These are phyloP conservation scores for Mycothermus thermophilus DNA, from an alignment of 495 filamentous ascomycete genomes.

Conservation along the genomic window DNA sequence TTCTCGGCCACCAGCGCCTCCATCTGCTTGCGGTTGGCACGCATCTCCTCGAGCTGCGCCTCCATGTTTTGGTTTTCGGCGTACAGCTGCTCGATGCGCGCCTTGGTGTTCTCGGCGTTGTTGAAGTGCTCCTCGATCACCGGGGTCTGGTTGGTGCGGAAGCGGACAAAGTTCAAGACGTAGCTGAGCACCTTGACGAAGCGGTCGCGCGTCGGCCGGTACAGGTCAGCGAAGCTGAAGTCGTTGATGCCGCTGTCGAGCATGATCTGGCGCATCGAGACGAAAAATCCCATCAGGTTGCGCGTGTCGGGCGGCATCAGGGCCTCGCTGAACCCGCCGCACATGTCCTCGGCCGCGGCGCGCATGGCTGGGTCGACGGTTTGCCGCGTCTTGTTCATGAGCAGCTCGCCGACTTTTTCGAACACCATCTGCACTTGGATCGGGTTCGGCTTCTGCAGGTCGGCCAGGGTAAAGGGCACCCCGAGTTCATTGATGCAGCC, in stretches of 20 bases:
- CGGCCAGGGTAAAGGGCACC: constrained; percentile 71
- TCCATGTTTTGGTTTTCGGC: constrained; percentile 78
- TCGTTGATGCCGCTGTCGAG: constrained; percentile 82
- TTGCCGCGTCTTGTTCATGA: constrained; percentile 81
- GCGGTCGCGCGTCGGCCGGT: constrained; percentile 74
- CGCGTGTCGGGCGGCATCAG: constrained; percentile 76
- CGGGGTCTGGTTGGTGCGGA: constrained; percentile 75
- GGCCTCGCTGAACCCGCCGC: constrained; percentile 55
- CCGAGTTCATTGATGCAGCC: constrained; percentile 95
- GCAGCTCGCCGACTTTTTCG: constrained; percentile 88
- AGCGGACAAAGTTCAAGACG: constrained; percentile 94
- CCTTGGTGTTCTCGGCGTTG: constrained; percentile 70
- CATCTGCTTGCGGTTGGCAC: constrained; percentile 56
- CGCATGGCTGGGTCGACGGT: constrained; percentile 90
- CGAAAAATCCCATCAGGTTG: constrained; percentile 87
- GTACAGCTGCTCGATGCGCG: constrained; percentile 73
- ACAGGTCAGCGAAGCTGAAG: constrained; percentile 81
- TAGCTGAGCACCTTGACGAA: constrained; percentile 88
- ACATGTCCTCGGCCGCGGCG: constrained; percentile 73
- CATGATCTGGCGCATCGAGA: constrained; percentile 60
- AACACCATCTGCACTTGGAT: constrained; percentile 91
- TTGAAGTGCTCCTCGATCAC: constrained; percentile 88
- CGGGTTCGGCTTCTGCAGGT: constrained; percentile 85
- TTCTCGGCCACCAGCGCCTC: constrained; percentile 70
- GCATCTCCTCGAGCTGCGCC: constrained; percentile 64